phyloP scores from a whole-genome alignment of 441 rosid species.

The Isatis lusitanica region DNA sequence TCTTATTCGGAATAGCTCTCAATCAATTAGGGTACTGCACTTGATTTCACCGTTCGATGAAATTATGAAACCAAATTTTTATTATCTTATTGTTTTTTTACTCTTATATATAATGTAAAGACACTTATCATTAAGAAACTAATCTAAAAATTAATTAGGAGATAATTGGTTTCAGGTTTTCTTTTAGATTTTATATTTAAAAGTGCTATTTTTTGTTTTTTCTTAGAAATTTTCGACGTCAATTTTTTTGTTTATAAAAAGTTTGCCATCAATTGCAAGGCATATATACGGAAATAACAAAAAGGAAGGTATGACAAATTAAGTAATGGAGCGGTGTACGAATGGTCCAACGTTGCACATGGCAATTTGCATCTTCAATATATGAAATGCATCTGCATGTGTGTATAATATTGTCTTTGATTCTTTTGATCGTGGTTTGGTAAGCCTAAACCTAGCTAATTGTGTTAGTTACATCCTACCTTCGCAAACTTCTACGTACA shows the following conservation, averaged over 20 bases:
- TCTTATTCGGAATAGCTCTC: slow-evolving; percentile 2
- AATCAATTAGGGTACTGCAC: neutral
- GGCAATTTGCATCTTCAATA: slow-evolving; percentile 7
- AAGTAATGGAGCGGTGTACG: slow-evolving; percentile 23
- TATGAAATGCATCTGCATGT: slow-evolving; percentile 27
- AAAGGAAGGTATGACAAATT: slow-evolving; percentile 19
- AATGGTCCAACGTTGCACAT: slow-evolving; percentile 33
- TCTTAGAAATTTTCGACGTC: neutral
- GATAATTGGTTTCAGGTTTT: neutral
- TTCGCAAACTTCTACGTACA: neutral
- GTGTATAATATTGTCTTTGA: neutral
- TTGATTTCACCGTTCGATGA: neutral
- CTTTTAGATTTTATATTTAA: neutral
- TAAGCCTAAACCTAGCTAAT: slow-evolving; percentile 14
- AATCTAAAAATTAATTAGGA: neutral
- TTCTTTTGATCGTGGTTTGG: slow-evolving; percentile 14
- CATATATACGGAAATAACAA: slow-evolving; percentile 7
- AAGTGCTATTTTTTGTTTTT: neutral
- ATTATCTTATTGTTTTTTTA: neutral
- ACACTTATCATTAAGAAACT: neutral
- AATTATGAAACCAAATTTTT: neutral
- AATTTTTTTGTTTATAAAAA: neutral
- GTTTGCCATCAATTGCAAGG: slow-evolving; percentile 5
- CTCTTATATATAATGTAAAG: neutral
- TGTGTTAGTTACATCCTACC: neutral